Evolutionary conservation across 208 protist species (phyloP), one percentile per base, ranked within the genome.

Genomic region (Angomonas ambiguus): DNA sequence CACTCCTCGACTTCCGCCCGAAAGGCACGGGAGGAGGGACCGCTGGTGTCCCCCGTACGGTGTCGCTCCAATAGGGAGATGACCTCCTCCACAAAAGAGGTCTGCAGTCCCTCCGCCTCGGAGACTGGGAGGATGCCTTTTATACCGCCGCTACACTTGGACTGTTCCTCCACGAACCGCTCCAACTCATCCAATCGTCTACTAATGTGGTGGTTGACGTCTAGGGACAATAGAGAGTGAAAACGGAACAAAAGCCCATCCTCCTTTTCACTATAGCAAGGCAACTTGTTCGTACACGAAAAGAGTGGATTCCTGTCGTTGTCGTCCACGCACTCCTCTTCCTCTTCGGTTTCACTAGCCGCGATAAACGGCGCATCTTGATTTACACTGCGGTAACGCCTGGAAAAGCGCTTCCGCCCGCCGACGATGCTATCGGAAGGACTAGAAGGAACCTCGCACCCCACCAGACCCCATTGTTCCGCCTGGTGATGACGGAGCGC

Each of bases 171-270:
- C n/a, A 68, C 34, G 51, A n/a, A 11, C 1, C 25, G 2, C 33
- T 74, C 63, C n/a, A 79, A 63, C 22, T 30, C 41, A 16, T 16
- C 55, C 33, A 82, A 62, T 24, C 38, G 55, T 8, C 63, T 51
- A 1, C 71, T 51, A 38, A 78, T 70, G 68, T 71, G 56, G 56
- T 78, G 77, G 48, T 82, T 71, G 22, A 82, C 49, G 4, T 48
- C 45, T 18, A 82, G 28, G 11, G 68, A 70, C 42, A 82, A 58
- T 18, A 76, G 53, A 0, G 71, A 71, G 60, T 82, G 77, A 30
- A 64, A 71, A 28, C 63, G 73, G 49, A 55, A 65, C 6, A 41
- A 51, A 41, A 35, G 18, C 6, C 34, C 10, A 2, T 6, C 2
- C 6, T 51, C 5, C 2, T 41, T 34, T 20, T 6, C 31, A 6